A percentile compares a stretch with the other conserved stretches of the same genome.
Conservation (phyloP, 2,329 filamentous ascomycete species). For the Monosporascus sp. region DNA sequence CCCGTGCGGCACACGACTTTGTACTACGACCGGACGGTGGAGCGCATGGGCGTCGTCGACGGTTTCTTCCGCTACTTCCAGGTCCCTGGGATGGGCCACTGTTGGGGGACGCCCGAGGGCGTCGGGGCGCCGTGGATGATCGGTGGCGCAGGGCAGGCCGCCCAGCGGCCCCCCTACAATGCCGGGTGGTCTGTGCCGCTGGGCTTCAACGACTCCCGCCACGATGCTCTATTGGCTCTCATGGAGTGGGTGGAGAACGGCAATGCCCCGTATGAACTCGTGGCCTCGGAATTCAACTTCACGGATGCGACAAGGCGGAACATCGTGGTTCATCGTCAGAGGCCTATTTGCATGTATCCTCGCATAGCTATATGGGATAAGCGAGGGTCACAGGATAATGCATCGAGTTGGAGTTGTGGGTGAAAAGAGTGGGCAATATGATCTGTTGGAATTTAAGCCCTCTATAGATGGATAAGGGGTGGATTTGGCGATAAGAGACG, state of each 20-base stretch:
- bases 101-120: constrained; percentile 20
- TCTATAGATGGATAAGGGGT: too few species aligned
- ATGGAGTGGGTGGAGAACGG: constrained; percentile 26
- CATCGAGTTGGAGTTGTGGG: constrained; percentile 28
- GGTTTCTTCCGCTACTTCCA: constrained; percentile 42
- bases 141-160: constrained; percentile 20
- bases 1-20: constrained; percentile 20
- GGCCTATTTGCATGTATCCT: constrained; percentile 34
- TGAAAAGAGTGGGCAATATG: constrained; percentile 1
- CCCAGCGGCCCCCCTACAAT: constrained; percentile 23
- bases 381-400: constrained; percentile 22
- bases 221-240: constrained; percentile 23
- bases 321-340: constrained; percentile 31
- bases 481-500: too few species aligned
- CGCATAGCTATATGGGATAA: constrained; percentile 27
- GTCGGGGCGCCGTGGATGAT: constrained; percentile 27
- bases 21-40: constrained; percentile 21
- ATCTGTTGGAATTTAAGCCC: not conserved
- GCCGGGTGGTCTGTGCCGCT: constrained; percentile 19
- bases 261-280: constrained; percentile 14
- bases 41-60: constrained; percentile 29
- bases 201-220: constrained; percentile 16
- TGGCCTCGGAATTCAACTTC: constrained; percentile 24
- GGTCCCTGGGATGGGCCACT: constrained; percentile 41
- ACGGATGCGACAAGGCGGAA: constrained; percentile 14